Evolutionary conservation across 345 rosid species (phyloP).

Genomic region (Brassica juncea): DNA sequence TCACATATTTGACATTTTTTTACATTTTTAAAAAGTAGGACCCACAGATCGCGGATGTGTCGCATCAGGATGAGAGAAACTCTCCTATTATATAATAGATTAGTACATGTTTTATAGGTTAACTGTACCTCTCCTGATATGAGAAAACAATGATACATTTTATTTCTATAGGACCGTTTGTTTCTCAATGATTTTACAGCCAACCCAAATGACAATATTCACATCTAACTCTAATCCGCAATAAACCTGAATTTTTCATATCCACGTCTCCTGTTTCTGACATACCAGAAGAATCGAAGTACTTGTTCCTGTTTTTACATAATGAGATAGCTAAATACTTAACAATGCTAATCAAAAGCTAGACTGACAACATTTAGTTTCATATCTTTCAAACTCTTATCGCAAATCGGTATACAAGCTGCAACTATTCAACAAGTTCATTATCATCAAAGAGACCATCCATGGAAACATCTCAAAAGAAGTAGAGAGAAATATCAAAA

Average conservation of each 20-base stretch:
- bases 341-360: constrained; percentile 4
- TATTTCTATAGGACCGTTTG: no score
- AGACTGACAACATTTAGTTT: constrained; percentile 8
- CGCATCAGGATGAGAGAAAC: no score
- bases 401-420: constrained; percentile 9
- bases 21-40: no score
- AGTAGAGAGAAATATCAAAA: constrained; percentile 11
- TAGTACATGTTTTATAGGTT: no score
- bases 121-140: no score
- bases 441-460: not conserved
- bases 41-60: no score
- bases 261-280: not conserved
- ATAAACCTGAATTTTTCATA: not conserved
- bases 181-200: no score
- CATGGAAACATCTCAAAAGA: not conserved
- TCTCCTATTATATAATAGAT: no score
- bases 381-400: constrained; percentile 1
- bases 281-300: not conserved
- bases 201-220: not conserved
- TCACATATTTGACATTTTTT: no score
- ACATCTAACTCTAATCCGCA: not conserved
- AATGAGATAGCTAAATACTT: not conserved
- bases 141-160: no score
- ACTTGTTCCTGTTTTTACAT: not conserved
- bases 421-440: not conserved